Conservation (phyloP, 2,329 filamentous ascomycete genomes). For the Calonectria henricotiae region DNA sequence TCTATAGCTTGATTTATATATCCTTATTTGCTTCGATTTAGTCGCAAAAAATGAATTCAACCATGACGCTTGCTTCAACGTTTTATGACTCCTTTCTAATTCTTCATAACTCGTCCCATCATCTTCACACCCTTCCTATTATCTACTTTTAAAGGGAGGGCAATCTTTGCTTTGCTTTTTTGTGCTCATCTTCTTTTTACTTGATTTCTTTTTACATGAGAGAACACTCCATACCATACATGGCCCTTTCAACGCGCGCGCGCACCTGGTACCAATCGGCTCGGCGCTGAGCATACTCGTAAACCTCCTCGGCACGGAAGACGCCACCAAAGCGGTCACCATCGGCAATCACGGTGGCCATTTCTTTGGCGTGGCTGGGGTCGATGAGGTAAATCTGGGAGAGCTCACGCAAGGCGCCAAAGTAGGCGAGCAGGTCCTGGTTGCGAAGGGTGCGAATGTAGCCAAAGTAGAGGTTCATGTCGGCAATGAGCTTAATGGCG, state of each 20-base stretch:
- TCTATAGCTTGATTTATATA: constrained; percentile 36
- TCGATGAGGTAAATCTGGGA: constrained; percentile 97
- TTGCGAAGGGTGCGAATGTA: constrained; percentile 89
- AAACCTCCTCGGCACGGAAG: constrained; percentile 96
- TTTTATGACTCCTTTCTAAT: constrained; percentile 43
- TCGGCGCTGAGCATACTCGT: constrained; percentile 94
- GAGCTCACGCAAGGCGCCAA: constrained; percentile 90
- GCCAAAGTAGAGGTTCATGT: constrained; percentile 94
- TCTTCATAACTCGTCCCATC: constrained; percentile 26
- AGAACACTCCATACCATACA: constrained; percentile 94
- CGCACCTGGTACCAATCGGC: constrained; percentile 97
- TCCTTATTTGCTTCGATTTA: constrained; percentile 36
- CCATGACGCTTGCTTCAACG: constrained; percentile 36
- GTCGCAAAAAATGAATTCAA: constrained; percentile 32
- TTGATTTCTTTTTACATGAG: constrained; percentile 77
- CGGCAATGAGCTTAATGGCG: constrained; percentile 92
- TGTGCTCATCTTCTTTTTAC: background rate
- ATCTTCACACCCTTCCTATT: background rate
- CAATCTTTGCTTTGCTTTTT: background rate
- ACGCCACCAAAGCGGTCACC: constrained; percentile 91
- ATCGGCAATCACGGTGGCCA: constrained; percentile 96
- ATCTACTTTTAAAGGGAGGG: background rate
- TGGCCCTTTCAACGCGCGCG: constrained; percentile 91
- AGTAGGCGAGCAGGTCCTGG: constrained; percentile 88
- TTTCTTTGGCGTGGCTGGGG: constrained; percentile 87